Conservation (phyloP, 2,329 filamentous ascomycete species). For the Kalaharituber pfeilii region DNA sequence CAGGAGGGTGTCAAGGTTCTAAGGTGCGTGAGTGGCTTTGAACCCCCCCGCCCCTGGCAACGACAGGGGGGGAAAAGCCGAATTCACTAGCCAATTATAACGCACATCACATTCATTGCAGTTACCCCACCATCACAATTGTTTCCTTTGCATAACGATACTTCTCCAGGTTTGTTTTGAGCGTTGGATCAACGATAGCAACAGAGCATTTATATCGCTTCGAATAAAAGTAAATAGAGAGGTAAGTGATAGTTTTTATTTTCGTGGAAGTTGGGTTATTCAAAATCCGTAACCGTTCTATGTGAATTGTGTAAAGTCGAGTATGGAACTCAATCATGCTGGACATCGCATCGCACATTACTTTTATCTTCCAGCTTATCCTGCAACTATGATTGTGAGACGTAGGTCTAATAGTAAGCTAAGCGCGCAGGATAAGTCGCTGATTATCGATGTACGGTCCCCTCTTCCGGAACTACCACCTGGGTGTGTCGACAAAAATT, state of each 20-base stretch:
- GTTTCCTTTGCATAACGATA: neutral
- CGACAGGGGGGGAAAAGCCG: neutral
- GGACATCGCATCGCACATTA: constrained; percentile 2
- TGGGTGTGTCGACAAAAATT: neutral
- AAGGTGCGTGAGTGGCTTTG: neutral
- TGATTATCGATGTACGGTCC: neutral
- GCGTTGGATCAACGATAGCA: no score
- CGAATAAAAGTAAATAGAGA: no score
- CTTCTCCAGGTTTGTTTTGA: neutral
- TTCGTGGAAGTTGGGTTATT: no score
- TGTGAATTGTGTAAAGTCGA: no score
- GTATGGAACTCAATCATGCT: neutral
- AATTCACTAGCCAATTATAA: neutral
- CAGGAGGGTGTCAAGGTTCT: neutral
- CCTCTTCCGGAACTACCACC: neutral
- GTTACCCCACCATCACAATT: neutral
- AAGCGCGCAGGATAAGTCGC: neutral
- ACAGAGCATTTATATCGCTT: no score
- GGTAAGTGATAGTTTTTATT: no score
- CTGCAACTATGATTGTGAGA: neutral
- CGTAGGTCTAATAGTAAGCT: neutral
- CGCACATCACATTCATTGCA: neutral
- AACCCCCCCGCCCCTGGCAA: neutral
- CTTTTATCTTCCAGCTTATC: constrained; percentile 1
- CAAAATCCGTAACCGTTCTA: no score